A percentile compares a stretch with the other conserved stretches of the same genome.
These are phyloP conservation scores for Clitopilus passeckerianus DNA, from an alignment of 768 basidiomycete genomes.

Conservation along the genomic window DNA sequence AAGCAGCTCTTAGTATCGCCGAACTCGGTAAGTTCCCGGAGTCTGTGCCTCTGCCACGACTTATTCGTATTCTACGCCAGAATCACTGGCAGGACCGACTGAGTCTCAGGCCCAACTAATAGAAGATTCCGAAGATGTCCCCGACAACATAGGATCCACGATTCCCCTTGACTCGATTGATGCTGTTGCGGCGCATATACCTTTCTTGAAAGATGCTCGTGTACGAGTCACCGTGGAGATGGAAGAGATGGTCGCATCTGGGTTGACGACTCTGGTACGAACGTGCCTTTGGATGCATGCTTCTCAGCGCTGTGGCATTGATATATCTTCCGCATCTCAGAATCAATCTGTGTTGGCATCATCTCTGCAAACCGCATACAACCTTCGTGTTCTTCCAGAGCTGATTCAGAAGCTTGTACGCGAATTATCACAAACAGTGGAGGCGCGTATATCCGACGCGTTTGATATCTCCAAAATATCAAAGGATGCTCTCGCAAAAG, in stretches of 20 bases:
- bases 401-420: constrained; percentile 74
- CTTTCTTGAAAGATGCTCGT: constrained; percentile 68
- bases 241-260: constrained; percentile 84
- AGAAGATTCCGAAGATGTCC: constrained; percentile 6
- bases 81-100: constrained; percentile 40
- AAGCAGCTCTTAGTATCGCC: constrained; percentile 91
- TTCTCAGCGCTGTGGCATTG: neutral
- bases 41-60: neutral
- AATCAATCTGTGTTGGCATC: constrained; percentile 90
- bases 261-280: constrained; percentile 72
- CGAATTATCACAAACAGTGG: constrained; percentile 81
- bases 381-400: constrained; percentile 78
- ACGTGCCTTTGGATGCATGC: neutral
- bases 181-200: constrained; percentile 64
- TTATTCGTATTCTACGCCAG: constrained; percentile 5
- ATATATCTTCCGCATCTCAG: constrained; percentile 31
- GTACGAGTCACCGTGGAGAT: constrained; percentile 76
- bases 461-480: constrained; percentile 89
- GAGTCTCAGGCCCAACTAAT: constrained; percentile 1
- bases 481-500: constrained; percentile 78
- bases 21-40: constrained; percentile 69
- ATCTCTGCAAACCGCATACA: constrained; percentile 93
- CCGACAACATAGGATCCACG: constrained; percentile 13
- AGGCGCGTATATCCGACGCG: constrained; percentile 70
- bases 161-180: constrained; percentile 71